Percentiles rank a stretch among this genome's conserved stretches.
phyloP scores from a whole-genome alignment of 345 rosid species.

The Lumnitzera littorea region DNA sequence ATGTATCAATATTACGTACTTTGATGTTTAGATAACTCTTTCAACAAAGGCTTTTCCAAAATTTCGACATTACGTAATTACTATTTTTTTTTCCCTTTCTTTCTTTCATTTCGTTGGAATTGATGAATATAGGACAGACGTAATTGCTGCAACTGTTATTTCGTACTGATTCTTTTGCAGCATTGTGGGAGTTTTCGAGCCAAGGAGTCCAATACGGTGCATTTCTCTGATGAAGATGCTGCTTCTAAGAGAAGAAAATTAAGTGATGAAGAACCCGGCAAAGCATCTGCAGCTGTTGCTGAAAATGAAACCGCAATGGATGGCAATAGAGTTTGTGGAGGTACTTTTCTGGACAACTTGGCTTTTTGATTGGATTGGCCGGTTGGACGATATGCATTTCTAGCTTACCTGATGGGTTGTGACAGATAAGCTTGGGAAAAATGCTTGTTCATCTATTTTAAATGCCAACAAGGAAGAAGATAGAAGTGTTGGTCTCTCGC shows the following conservation, averaged over 20 bases:
- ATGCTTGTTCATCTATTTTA: conserved; percentile 13
- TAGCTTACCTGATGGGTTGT: background rate
- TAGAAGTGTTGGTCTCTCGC: conserved; percentile 43
- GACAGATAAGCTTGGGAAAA: conserved; percentile 25
- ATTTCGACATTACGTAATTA: background rate
- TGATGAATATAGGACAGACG: background rate
- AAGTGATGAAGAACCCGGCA: conserved; percentile 20
- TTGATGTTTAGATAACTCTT: no score
- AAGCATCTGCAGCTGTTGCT: conserved; percentile 4
- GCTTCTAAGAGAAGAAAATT: conserved; percentile 49
- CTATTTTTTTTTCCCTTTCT: background rate
- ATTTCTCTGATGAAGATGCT: conserved; percentile 17
- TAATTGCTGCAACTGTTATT: no score
- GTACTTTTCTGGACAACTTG: conserved; percentile 9
- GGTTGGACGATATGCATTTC: background rate
- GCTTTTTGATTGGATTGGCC: background rate
- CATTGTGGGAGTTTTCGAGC: background rate
- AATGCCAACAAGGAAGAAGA: conserved; percentile 20
- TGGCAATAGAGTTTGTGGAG: background rate
- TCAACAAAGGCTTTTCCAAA: no score
- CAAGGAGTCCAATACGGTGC: conserved; percentile 7
- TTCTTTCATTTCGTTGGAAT: background rate
- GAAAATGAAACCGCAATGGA: conserved; percentile 11
- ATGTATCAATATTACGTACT: no score
- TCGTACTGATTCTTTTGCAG: background rate